A percentile compares a stretch with the other conserved stretches of the same genome.
phyloP scores from a whole-genome alignment of 2,329 filamentous ascomycete species.

The Plenodomus tracheiphilus region DNA sequence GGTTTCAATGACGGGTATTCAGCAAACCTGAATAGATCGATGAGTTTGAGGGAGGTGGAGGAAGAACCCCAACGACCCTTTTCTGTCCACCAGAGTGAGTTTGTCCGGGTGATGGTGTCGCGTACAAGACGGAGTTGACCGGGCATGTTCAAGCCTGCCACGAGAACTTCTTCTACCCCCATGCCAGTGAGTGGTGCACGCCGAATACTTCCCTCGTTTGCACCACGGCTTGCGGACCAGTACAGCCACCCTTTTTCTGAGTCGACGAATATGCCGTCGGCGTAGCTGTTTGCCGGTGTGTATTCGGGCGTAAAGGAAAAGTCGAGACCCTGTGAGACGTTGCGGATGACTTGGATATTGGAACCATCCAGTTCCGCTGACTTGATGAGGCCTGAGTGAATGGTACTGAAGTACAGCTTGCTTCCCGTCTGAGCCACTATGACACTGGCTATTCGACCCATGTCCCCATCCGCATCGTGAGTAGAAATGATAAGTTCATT shows the following conservation, averaged over 20 bases:
- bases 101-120: background rate
- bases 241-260: constrained; percentile 15
- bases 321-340: constrained; percentile 13
- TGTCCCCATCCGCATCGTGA: background rate
- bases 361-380: constrained; percentile 12
- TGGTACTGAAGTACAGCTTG: constrained; percentile 14
- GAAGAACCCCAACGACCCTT: constrained; percentile 7
- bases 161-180: constrained; percentile 6
- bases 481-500: constrained; percentile 1
- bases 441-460: constrained; percentile 6
- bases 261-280: constrained; percentile 11
- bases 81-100: constrained; percentile 10
- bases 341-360: constrained; percentile 5
- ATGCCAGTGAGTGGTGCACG: constrained; percentile 1
- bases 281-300: constrained; percentile 3
- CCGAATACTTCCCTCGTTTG: constrained; percentile 11
- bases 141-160: constrained; percentile 9
- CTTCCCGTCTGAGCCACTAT: constrained; percentile 7
- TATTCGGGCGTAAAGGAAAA: background rate
- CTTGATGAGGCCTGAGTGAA: constrained; percentile 7
- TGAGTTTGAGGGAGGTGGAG: constrained; percentile 9
- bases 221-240: constrained; percentile 10
- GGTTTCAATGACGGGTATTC: background rate
- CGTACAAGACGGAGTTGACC: constrained; percentile 9
- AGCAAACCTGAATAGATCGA: constrained; percentile 1